Conservation (phyloP, 371 early-diverging fungal species). For the Actinomortierella ambigua region DNA sequence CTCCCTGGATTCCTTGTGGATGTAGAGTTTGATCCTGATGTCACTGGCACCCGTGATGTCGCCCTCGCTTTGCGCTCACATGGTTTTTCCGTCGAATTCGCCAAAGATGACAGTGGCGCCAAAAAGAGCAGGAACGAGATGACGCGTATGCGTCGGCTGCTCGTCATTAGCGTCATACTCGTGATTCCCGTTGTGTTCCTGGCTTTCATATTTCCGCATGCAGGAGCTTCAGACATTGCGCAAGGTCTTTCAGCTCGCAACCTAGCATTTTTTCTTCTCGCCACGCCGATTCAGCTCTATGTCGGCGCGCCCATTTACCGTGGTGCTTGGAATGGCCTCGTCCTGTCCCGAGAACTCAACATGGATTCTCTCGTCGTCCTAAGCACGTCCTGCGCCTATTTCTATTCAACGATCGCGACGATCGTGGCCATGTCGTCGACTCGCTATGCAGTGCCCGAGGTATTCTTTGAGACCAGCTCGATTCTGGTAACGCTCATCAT, state of each 20-base stretch:
- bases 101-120: background rate
- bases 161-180: background rate
- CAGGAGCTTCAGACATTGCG: background rate
- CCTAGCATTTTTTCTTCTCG: constrained; percentile 6
- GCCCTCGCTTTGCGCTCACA: background rate
- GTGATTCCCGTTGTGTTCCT: background rate
- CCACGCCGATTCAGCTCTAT: constrained; percentile 14
- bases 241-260: constrained; percentile 5
- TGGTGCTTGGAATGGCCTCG: constrained; percentile 15
- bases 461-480: constrained; percentile 16
- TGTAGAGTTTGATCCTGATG: background rate
- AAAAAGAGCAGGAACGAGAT: background rate
- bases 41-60: background rate
- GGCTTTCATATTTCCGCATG: background rate
- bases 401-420: constrained; percentile 9
- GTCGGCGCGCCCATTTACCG: constrained; percentile 19
- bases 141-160: background rate
- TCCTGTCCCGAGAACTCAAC: constrained; percentile 18
- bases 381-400: constrained; percentile 14
- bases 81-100: background rate
- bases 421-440: constrained; percentile 9
- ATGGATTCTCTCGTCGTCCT: constrained; percentile 15
- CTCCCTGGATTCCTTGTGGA: background rate
- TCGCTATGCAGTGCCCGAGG: constrained; percentile 3
- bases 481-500: constrained; percentile 13